These are phyloP conservation scores for Adiantum capillusveneris DNA, from an alignment of 75 land plant genomes.

Conservation along the genomic window DNA sequence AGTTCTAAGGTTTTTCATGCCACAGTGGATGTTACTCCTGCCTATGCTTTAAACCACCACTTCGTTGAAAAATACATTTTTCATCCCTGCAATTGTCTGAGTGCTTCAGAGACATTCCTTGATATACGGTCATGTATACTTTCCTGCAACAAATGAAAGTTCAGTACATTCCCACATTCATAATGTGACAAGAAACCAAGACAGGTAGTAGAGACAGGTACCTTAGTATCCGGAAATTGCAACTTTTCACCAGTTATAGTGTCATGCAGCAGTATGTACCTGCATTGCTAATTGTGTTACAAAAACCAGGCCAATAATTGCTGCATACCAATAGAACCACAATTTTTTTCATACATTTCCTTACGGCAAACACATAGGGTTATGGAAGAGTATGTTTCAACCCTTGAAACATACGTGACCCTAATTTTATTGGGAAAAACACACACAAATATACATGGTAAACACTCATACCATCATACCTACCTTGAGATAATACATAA, in stretches of 20 bases:
- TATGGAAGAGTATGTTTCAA: not conserved
- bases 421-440: no score
- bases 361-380: not conserved
- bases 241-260: constrained; percentile 73
- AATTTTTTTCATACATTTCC: not conserved
- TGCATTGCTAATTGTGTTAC: constrained; percentile 25
- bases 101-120: constrained; percentile 48
- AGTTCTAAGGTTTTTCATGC: no score
- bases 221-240: constrained; percentile 45
- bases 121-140: constrained; percentile 81
- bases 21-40: no score
- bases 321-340: not conserved
- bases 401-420: not conserved
- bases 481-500: no score
- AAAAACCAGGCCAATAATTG: not conserved
- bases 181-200: no score
- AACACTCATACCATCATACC: no score
- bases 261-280: constrained; percentile 86
- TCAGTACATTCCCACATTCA: no score
- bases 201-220: no score
- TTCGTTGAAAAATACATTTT: no score
- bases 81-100: not conserved
- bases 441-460: no score
- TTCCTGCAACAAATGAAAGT: constrained; percentile 37
- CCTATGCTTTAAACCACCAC: no score